These are phyloP conservation scores for Fusarium brachygibbosum DNA, from an alignment of 2,329 filamentous ascomycete genomes.

Conservation along the genomic window DNA sequence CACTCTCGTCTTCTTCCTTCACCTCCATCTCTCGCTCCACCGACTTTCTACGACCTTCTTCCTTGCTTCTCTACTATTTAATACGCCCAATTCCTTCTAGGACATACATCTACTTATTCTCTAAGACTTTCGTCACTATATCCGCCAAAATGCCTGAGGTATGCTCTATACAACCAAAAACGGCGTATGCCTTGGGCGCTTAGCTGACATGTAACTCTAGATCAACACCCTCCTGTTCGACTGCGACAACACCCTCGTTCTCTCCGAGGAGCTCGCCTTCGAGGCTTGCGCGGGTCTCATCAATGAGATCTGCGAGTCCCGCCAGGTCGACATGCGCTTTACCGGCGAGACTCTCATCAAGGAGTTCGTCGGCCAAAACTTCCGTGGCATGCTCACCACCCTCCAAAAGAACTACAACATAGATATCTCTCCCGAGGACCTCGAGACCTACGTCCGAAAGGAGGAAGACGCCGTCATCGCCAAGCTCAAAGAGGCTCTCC, in stretches of 20 bases:
- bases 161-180: slow-evolving; percentile 21
- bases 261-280: slow-evolving; percentile 91
- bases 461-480: slow-evolving; percentile 88
- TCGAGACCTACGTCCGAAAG: slow-evolving; percentile 78
- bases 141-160: slow-evolving; percentile 55
- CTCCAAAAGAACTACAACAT: slow-evolving; percentile 84
- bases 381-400: slow-evolving; percentile 87
- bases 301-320: slow-evolving; percentile 83
- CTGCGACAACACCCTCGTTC: slow-evolving; percentile 91
- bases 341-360: slow-evolving; percentile 82
- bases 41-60: slow-evolving; percentile 24
- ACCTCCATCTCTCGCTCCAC: slow-evolving; percentile 21
- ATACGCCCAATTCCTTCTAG: slow-evolving; percentile 16
- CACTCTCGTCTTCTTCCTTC: slow-evolving; percentile 22
- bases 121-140: slow-evolving; percentile 2
- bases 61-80: slow-evolving; percentile 19
- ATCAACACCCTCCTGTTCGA: slow-evolving; percentile 82
- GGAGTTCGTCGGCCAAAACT: slow-evolving; percentile 95
- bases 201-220: slow-evolving; percentile 40
- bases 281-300: slow-evolving; percentile 90
- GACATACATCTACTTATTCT: background rate
- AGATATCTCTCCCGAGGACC: slow-evolving; percentile 74
- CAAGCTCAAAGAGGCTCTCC: slow-evolving; percentile 77
- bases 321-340: slow-evolving; percentile 76
- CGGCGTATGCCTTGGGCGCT: background rate